phyloP scores from a whole-genome alignment of 177 flowering plant species.

The Vitis hybrid region DNA sequence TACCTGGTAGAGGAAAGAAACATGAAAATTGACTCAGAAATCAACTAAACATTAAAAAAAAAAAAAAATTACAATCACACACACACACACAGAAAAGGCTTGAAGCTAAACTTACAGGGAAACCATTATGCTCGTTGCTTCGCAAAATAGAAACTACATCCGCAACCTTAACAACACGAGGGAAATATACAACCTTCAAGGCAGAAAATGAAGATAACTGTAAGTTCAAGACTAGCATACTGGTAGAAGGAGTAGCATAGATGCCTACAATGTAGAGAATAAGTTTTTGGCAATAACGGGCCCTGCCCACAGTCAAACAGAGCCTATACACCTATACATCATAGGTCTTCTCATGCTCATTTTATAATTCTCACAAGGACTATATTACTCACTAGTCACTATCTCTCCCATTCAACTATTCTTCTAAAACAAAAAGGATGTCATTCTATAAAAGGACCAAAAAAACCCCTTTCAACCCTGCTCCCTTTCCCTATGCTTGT shows the following conservation, averaged over 20 bases:
- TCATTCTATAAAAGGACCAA: no score
- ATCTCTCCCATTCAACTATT: no score
- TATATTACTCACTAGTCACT: no score
- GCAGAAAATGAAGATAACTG: constrained; percentile 7
- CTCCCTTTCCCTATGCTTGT: no score
- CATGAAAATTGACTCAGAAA: background rate
- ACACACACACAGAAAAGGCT: constrained; percentile 1
- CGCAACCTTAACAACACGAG: constrained; percentile 89
- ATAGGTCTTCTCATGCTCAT: no score
- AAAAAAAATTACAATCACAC: background rate
- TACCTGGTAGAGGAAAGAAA: constrained; percentile 43
- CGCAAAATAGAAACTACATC: constrained; percentile 69
- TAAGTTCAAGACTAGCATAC: constrained; percentile 9
- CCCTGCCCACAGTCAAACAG: no score
- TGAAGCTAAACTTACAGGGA: constrained; percentile 66
- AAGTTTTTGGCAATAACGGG: no score
- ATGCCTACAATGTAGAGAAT: no score
- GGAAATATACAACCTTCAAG: constrained; percentile 72
- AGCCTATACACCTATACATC: no score
- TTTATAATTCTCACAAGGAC: no score
- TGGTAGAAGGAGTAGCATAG: background rate
- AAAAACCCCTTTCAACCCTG: no score
- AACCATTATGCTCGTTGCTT: constrained; percentile 84
- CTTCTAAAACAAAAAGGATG: no score
- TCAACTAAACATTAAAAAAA: constrained; percentile 6